Evolutionary conservation across 164 flowering plant species (phyloP), one percentile per base, ranked within the genome.

Genomic region (Liriodendron chinense): DNA sequence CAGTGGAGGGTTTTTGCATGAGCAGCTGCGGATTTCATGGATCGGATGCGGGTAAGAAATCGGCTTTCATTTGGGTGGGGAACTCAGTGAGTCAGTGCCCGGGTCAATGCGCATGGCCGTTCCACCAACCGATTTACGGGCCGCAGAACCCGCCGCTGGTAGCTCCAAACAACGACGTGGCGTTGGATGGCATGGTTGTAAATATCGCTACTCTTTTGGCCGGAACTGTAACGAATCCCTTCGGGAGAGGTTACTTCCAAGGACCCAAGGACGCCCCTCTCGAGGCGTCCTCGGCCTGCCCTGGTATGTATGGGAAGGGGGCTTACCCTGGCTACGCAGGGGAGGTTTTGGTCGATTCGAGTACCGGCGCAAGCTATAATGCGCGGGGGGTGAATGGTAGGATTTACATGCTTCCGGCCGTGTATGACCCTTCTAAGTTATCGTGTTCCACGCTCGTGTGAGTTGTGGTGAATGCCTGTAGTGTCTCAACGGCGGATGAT

Each of bases 1-100:
- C 80, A 5, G 84, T 81, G 10, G 88, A 87, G n/a, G 89, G 87
- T 10, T 84, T 85, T 9, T 85, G 89, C 76, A 80, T 79, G 83
- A 81, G 82, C 70, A 77, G 70, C 53, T 85, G 89, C 65, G 89
- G 88, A 43, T 79, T 76, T 56, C 87, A 87, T 48, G 84, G 80
- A 25, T 81, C 81, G 2, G 77, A 71, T 71, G 0, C 61, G 3
- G 62, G 25, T 9, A 18, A 63, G 9, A 78, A 63, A 24, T 71
- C 66, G 20, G 80, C 72, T 50, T 74, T 64, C 74, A 57, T 79
- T 24, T 76, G 76, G 82, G 82, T 79, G 2, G 78, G 82, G 0
- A 72, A 76, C 76, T 76, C 78, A n/a, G 79, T 10, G 79, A 76
- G 73, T 21, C 82, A 76, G 61, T 79, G 78, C 50, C 78, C 81